phyloP scores from a whole-genome alignment of 140 eudicot species.

The Anethum foeniculum region DNA sequence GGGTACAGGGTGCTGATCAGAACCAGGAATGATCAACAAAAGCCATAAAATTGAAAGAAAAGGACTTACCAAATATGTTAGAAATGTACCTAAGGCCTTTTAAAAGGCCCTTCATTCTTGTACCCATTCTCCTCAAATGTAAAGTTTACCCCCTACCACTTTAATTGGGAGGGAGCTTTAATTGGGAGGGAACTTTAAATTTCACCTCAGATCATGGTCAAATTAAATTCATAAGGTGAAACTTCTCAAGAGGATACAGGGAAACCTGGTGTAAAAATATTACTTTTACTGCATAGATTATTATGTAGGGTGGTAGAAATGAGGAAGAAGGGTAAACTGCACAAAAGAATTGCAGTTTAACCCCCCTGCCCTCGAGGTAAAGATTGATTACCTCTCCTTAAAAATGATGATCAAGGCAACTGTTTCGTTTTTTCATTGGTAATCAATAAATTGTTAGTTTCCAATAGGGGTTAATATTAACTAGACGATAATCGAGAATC shows the following conservation, averaged over 20 bases:
- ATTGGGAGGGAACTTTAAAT: constrained; percentile 2
- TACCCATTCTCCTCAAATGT: constrained; percentile 29
- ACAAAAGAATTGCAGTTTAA: constrained; percentile 10
- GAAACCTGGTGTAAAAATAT: not conserved
- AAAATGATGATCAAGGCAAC: not conserved
- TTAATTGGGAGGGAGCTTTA: not conserved
- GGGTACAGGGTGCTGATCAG: not conserved
- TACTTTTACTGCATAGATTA: not conserved
- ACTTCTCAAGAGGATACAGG: not conserved
- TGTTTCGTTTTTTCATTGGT: constrained; percentile 15
- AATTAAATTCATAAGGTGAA: not conserved
- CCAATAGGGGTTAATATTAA: constrained; percentile 7
- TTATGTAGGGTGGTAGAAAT: not conserved
- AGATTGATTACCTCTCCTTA: not conserved
- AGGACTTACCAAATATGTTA: constrained; percentile 33
- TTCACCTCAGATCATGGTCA: constrained; percentile 15
- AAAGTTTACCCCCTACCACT: not conserved
- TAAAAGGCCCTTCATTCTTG: constrained; percentile 48
- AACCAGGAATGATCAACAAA: not conserved
- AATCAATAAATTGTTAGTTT: constrained; percentile 1
- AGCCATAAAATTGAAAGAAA: not conserved
- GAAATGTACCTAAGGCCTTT: constrained; percentile 48
- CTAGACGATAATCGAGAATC: not conserved
- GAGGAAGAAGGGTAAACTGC: not conserved
- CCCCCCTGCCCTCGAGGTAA: not conserved